A percentile compares a stretch with the other conserved stretches of the same genome.
Evolutionary conservation across 2,329 filamentous ascomycete species (phyloP).

Genomic region (Colletotrichum brevisporum): DNA sequence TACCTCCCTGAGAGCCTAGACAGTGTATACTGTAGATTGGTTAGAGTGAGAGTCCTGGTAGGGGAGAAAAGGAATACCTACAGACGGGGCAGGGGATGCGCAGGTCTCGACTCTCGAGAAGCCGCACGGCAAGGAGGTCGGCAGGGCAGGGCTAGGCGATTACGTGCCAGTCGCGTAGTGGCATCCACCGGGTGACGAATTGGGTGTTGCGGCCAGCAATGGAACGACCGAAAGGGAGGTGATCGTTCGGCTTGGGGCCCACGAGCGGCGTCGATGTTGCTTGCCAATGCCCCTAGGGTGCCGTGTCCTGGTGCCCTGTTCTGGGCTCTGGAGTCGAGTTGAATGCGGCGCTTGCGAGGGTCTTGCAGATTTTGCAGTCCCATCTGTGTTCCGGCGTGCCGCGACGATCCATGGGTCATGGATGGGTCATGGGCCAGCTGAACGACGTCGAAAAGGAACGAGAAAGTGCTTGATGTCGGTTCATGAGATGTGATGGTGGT

Average conservation of each 20-base stretch:
- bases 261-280: slow-evolving; percentile 21
- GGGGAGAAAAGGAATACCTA: too few relatives aligned
- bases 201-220: slow-evolving; percentile 23
- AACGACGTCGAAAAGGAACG: too few relatives aligned
- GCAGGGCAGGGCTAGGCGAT: slow-evolving; percentile 21
- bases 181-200: slow-evolving; percentile 36
- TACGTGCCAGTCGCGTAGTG: slow-evolving; percentile 39
- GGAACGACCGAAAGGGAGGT: slow-evolving; percentile 30
- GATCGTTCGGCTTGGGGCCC: slow-evolving; percentile 22
- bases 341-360: slow-evolving; percentile 30
- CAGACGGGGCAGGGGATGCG: neutral
- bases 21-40: too few relatives aligned
- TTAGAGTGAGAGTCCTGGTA: too few relatives aligned
- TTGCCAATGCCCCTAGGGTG: slow-evolving; percentile 30
- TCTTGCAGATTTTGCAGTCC: slow-evolving; percentile 9
- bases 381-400: slow-evolving; percentile 7
- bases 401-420: slow-evolving; percentile 13
- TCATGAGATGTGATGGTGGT: too few relatives aligned
- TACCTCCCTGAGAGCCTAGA: too few relatives aligned
- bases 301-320: neutral
- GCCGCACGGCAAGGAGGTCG: slow-evolving; percentile 1
- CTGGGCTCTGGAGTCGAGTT: neutral
- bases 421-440: neutral
- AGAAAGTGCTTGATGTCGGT: neutral
- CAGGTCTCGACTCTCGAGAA: neutral